A percentile compares a stretch with the other conserved stretches of the same genome.
These are phyloP conservation scores for Atkinsonella hypoxylon DNA, from an alignment of 2,329 filamentous ascomycete species.

Conservation along the genomic window DNA sequence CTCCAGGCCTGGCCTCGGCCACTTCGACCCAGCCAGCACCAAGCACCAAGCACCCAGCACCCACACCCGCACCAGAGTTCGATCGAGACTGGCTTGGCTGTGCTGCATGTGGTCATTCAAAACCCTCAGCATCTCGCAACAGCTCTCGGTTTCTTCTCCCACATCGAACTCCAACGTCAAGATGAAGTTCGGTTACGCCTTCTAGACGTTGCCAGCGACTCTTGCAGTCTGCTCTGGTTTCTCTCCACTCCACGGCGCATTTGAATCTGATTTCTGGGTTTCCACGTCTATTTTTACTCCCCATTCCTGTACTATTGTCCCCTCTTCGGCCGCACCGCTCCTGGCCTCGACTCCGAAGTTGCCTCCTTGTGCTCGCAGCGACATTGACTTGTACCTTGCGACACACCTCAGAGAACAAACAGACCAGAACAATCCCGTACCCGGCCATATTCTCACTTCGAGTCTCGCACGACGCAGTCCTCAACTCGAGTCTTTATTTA, in stretches of 20 bases:
- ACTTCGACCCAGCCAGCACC: background rate
- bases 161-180: constrained; percentile 38
- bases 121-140: constrained; percentile 13
- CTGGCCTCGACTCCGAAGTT: background rate
- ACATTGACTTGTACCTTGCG: constrained; percentile 42
- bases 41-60: background rate
- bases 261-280: constrained; percentile 14
- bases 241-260: constrained; percentile 27
- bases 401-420: constrained; percentile 12
- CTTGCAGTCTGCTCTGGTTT: constrained; percentile 40
- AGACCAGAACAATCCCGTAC: background rate
- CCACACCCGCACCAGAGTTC: background rate
- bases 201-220: constrained; percentile 41
- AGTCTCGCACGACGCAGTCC: constrained; percentile 1
- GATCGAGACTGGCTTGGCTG: background rate
- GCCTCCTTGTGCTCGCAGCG: constrained; percentile 23
- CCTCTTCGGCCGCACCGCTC: background rate
- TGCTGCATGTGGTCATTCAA: constrained; percentile 18
- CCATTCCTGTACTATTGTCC: constrained; percentile 5
- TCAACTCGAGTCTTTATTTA: background rate
- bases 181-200: constrained; percentile 41
- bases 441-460: background rate
- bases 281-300: constrained; percentile 7
- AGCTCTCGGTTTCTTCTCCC: constrained; percentile 20
- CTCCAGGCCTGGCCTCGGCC: too few relatives aligned